phyloP scores from a whole-genome alignment of 129 eudicot species.

The Sambucus nigra region DNA sequence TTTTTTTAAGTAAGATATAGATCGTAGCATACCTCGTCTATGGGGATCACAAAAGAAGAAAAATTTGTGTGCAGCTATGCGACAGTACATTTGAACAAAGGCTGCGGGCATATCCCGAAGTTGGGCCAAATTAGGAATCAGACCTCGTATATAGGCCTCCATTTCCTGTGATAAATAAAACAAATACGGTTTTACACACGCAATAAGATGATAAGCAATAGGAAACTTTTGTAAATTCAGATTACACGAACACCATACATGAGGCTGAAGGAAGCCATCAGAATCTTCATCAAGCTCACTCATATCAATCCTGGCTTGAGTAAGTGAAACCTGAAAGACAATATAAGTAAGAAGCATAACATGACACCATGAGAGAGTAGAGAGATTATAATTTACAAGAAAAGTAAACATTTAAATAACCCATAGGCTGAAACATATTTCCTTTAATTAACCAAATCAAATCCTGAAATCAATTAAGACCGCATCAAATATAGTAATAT shows the following conservation, averaged over 20 bases:
- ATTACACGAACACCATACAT: constrained; percentile 33
- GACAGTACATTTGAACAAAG: constrained; percentile 79
- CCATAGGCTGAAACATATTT: too few species aligned
- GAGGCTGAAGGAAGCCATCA: constrained; percentile 94
- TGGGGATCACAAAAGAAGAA: constrained; percentile 98
- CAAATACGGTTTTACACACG: background rate
- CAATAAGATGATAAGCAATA: constrained; percentile 2
- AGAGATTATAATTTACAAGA: background rate
- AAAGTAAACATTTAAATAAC: background rate
- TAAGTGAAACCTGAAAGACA: constrained; percentile 79
- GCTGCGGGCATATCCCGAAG: constrained; percentile 71
- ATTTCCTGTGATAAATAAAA: constrained; percentile 49
- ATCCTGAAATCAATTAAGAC: too few species aligned
- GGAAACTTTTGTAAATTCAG: background rate
- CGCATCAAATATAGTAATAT: too few species aligned
- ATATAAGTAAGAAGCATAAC: background rate
- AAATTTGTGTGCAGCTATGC: constrained; percentile 91
- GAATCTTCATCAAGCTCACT: constrained; percentile 99
- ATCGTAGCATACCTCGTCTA: constrained; percentile 64
- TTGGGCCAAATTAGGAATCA: constrained; percentile 97
- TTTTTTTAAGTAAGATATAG: background rate
- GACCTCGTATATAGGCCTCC: constrained; percentile 94
- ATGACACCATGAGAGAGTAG: background rate
- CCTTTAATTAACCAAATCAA: too few species aligned
- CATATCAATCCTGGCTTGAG: constrained; percentile 98